Evolutionary conservation across 2,329 filamentous ascomycete species (phyloP).

Genomic region (Teratosphaeria nubilosa): DNA sequence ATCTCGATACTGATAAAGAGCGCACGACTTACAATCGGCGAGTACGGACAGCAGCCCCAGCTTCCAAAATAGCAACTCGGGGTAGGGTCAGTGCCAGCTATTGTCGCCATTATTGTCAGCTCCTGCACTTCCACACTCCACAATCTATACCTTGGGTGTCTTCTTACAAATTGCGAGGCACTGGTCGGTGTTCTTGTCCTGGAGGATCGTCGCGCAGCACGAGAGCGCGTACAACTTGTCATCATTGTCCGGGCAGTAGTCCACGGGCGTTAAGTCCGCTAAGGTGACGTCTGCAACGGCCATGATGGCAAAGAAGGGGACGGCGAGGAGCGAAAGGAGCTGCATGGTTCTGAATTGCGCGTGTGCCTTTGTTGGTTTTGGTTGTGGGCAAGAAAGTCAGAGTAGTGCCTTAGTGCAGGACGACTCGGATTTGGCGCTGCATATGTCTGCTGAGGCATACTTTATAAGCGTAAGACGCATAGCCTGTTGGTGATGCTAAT

Average conservation of each 20-base stretch:
- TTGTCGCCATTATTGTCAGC: background rate
- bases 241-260: background rate
- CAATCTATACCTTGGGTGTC: background rate
- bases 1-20: background rate
- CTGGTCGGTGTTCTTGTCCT: background rate
- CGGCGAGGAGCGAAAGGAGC: background rate
- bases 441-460: background rate
- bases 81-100: background rate
- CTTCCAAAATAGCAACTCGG: background rate
- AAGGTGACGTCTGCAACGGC: background rate
- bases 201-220: background rate
- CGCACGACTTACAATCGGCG: background rate
- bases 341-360: background rate
- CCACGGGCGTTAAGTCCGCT: background rate
- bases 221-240: background rate
- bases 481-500: background rate
- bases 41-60: background rate
- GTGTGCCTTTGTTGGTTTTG: background rate
- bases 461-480: no score
- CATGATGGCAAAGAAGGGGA: background rate
- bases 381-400: background rate
- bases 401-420: background rate
- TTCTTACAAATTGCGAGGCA: background rate
- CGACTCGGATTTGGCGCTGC: background rate
- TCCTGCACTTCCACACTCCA: background rate